Conservation (phyloP, 345 rosid species). For the Arabidopsis arenosa region DNA sequence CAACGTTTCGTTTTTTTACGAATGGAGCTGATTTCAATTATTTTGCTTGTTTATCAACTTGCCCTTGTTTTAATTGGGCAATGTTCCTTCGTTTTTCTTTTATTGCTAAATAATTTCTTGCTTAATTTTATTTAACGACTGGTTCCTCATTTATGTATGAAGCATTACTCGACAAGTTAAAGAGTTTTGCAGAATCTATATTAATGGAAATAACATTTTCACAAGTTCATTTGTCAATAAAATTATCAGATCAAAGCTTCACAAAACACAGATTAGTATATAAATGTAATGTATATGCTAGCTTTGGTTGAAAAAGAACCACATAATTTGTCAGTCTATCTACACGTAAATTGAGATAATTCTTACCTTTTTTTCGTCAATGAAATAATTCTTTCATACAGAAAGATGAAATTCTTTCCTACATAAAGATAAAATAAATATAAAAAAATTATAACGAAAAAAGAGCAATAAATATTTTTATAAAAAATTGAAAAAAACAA, state of each 20-base stretch:
- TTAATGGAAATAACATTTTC: constrained; percentile 23
- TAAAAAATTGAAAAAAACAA: constrained; percentile 30
- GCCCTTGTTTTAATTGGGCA: constrained; percentile 42
- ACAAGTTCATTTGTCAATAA: not conserved
- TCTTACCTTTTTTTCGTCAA: not conserved
- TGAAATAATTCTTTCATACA: not conserved
- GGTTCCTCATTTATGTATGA: constrained; percentile 32
- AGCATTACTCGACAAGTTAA: constrained; percentile 22
- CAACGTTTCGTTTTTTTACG: not conserved
- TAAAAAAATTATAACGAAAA: not conserved
- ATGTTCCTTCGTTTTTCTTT: constrained; percentile 28
- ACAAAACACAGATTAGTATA: not conserved
- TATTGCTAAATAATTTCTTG: constrained; percentile 19
- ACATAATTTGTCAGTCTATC: not conserved
- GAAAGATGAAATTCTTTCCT: not conserved
- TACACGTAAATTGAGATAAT: not conserved
- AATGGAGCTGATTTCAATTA: not conserved
- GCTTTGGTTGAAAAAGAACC: not conserved
- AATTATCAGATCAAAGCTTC: constrained; percentile 10
- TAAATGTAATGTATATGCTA: not conserved
- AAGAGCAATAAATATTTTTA: constrained; percentile 7
- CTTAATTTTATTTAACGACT: not conserved
- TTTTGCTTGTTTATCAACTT: constrained; percentile 28
- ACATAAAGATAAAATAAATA: not conserved
- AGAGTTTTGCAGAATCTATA: constrained; percentile 18